Percentiles rank a stretch among this genome's conserved stretches.
Evolutionary conservation across 768 basidiomycete genomes (phyloP).

Genomic region (Leccinum barrowsii): DNA sequence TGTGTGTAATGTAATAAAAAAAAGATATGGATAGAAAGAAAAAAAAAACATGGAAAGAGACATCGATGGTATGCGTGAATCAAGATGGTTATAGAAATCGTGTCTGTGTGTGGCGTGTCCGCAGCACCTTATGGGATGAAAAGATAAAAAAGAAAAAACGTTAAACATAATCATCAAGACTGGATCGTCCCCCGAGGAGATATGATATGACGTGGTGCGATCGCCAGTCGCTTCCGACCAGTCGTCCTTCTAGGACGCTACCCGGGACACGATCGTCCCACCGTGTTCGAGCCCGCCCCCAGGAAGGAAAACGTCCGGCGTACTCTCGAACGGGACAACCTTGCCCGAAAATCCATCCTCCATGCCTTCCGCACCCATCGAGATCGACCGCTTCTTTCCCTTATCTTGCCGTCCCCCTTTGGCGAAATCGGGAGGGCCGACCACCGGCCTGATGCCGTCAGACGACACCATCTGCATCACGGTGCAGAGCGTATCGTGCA

Average conservation of each 20-base stretch:
- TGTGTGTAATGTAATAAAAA: neutral
- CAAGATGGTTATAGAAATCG: constrained; percentile 6
- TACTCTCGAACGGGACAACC: constrained; percentile 34
- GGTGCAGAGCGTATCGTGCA: constrained; percentile 48
- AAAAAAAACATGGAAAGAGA: neutral
- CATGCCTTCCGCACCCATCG: constrained; percentile 10
- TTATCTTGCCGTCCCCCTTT: constrained; percentile 16
- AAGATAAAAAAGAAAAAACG: neutral
- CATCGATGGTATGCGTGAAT: neutral
- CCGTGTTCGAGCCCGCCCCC: constrained; percentile 31
- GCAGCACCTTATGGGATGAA: constrained; percentile 1
- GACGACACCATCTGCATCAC: constrained; percentile 37
- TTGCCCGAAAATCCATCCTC: constrained; percentile 23
- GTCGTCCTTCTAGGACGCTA: constrained; percentile 22
- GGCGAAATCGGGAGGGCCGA: constrained; percentile 24
- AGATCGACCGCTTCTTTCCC: constrained; percentile 25
- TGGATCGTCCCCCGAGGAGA: neutral
- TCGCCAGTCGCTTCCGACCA: neutral
- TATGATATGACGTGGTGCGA: neutral
- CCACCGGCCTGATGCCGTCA: constrained; percentile 29
- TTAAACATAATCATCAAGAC: neutral
- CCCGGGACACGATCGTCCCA: constrained; percentile 36
- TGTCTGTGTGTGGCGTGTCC: constrained; percentile 15
- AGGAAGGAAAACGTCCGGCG: constrained; percentile 28
- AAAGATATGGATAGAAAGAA: neutral